These are phyloP conservation scores for Crithidia brevicula DNA, from an alignment of 208 protist genomes.

Conservation along the genomic window DNA sequence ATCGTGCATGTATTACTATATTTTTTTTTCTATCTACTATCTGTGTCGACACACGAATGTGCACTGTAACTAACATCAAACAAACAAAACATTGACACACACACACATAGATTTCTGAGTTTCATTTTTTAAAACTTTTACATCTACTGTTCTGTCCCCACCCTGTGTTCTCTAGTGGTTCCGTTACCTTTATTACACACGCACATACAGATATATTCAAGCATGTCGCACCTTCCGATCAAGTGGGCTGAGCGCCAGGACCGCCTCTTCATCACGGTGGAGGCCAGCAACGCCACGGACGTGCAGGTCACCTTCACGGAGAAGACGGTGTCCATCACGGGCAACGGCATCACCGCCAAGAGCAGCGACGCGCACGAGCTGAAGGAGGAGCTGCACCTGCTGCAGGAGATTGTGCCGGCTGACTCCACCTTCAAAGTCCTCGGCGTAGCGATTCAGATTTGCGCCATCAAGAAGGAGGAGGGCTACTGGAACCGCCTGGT, in stretches of 20 bases:
- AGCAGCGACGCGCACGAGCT: constrained; percentile 67
- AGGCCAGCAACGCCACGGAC: constrained; percentile 73
- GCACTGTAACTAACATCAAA: neutral
- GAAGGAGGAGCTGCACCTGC: constrained; percentile 70
- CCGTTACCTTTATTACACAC: too few relatives aligned
- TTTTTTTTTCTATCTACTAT: neutral
- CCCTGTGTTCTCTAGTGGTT: too few relatives aligned
- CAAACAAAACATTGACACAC: neutral
- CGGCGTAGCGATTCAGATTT: constrained; percentile 86
- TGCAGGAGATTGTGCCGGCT: constrained; percentile 83
- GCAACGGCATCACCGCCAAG: constrained; percentile 74
- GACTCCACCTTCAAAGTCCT: constrained; percentile 88
- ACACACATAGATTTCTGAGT: constrained; percentile 1
- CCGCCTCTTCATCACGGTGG: constrained; percentile 88
- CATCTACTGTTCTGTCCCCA: too few relatives aligned
- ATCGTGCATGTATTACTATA: constrained; percentile 1
- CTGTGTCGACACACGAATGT: neutral
- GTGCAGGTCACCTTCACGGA: constrained; percentile 82
- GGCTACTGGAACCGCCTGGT: constrained; percentile 90
- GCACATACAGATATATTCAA: neutral
- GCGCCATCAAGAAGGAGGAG: constrained; percentile 87
- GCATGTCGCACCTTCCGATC: constrained; percentile 86
- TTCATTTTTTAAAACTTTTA: too few relatives aligned
- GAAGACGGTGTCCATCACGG: constrained; percentile 72
- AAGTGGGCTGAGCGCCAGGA: constrained; percentile 92